Evolutionary conservation across 176 grass and related monocot species (phyloP).

Genomic region (Melocanna baccifera): DNA sequence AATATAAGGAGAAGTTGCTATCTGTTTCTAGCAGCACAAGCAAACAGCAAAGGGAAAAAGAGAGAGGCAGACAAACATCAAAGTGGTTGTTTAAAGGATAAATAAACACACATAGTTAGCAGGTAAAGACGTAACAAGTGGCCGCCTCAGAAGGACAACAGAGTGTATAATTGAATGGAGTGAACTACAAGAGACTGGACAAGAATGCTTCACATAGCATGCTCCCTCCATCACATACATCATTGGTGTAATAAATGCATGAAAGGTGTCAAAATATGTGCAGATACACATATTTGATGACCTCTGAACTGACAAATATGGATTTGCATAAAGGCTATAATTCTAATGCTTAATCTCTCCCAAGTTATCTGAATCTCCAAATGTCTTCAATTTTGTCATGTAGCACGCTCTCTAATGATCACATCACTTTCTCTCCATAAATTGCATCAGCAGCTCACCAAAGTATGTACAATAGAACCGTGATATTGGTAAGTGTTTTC

Average conservation of each 20-base stretch:
- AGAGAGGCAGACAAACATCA: not conserved
- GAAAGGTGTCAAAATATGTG: constrained; percentile 11
- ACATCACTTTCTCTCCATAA: not conserved
- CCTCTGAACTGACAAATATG: not conserved
- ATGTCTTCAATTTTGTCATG: not conserved
- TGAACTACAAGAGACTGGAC: not conserved
- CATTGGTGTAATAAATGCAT: not conserved
- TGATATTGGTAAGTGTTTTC: not conserved
- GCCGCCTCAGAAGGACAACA: not conserved
- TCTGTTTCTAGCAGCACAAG: not conserved
- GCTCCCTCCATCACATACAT: not conserved
- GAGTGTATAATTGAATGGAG: not conserved
- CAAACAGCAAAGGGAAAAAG: not conserved
- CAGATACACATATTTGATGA: constrained; percentile 1
- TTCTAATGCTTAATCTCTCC: not conserved
- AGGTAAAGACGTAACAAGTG: not conserved
- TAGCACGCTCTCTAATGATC: not conserved
- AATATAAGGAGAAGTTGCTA: not conserved
- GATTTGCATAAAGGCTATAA: not conserved
- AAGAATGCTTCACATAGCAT: constrained; percentile 12
- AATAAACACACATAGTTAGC: not conserved
- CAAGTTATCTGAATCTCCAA: not conserved
- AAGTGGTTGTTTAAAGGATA: not conserved
- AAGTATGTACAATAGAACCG: not conserved
- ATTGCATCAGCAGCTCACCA: not conserved